Base-by-base conservation (phyloP, 805 yeast species). In the Candida succiphila region DNA sequence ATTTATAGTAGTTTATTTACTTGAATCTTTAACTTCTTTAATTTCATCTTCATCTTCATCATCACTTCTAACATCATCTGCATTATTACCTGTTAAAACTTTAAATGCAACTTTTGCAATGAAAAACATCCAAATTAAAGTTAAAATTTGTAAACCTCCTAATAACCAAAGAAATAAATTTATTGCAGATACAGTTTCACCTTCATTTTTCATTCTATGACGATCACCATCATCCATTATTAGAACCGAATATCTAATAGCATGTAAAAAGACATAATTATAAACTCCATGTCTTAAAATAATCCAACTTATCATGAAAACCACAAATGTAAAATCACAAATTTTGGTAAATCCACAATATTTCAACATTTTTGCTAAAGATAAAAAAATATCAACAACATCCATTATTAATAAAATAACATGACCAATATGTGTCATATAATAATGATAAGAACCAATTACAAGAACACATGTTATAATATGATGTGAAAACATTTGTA, bases 401-500 rank as follows among this genome's bases (percentile, higher is more conserved):
- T 87, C 96, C 95, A 87, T 87, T 35, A 84, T 59, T 40, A 78
- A 67, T 43, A 85, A 57, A 29, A 87, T 78, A 20, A 79, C 68
- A 55, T 85, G 84, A 21, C 96, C 96, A 35, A 84, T 70, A 25
- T 84, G 68, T 23, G 78, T 72, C 56, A 77, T 81, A 56, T 81
- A 77, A 51, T 73, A 75, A 48, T 62, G 64, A 54, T 86, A 87
- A 1, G 92, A 79, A 2, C 92, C 89, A 10, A 67, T 52, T 19
- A 81, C 68, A 35, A 87, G 65, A 17, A 63, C 45, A 45, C 77
- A 67, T 1, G 96, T 87, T 36, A 88, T 77, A 36, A 88, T 75
- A 56, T 87, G 96, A 54, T 87, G 96, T 30, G 78, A 60, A 48
- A 86, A 74, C 96, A 87, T 87, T 57, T 87, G 95, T 44, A 58